Evolutionary conservation across 768 basidiomycete genomes (phyloP), one percentile per base, ranked within the genome.

Genomic region (Lentinula boryana): DNA sequence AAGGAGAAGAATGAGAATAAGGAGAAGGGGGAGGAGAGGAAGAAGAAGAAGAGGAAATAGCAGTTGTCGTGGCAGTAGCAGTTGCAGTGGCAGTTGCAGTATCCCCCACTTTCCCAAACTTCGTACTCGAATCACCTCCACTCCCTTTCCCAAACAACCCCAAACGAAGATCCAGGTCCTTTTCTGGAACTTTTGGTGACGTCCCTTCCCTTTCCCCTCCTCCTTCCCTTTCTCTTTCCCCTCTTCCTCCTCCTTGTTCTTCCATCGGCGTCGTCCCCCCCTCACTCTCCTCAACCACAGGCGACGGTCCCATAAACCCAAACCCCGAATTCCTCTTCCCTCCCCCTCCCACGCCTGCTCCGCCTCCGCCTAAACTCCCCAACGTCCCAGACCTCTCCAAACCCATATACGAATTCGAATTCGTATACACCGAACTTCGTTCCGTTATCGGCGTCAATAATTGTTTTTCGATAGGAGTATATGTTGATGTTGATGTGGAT

Each of bases 401-500:
- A 51, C n/a, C n/a, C 27, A 27, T 27, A 27, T 27, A 27, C 27
- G 27, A 27, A 13, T 10, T 18, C 31, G 27, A 6, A 49, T 21
- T 66, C 12, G 73, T 74, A 60, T 67, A 65, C 50, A 68, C 62
- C 55, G 69, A 73, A 61, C 73, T 75, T 40, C 71, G 68, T 68
- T 92, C 90, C 2, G 84, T 85, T 62, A 91, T 91, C 7, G 89
- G 88, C 2, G 89, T 83, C 60, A 90, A 70, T 5, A 75, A 64
- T 23, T 68, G 64, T 27, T 64, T 59, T 38, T 73, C 75, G 60
- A n/a, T 8, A 3, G 32, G 58, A 32, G 27, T 27, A 27, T n/a
- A n/a, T n/a, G n/a, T n/a, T n/a, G n/a, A n/a, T n/a, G n/a, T n/a
- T n/a, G 27, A 27, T 3, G 44, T 18, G 55, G 62, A 27, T 60